Evolutionary conservation across 2,329 filamentous ascomycete genomes (phyloP).

Genomic region (Coleophoma crateriformis): DNA sequence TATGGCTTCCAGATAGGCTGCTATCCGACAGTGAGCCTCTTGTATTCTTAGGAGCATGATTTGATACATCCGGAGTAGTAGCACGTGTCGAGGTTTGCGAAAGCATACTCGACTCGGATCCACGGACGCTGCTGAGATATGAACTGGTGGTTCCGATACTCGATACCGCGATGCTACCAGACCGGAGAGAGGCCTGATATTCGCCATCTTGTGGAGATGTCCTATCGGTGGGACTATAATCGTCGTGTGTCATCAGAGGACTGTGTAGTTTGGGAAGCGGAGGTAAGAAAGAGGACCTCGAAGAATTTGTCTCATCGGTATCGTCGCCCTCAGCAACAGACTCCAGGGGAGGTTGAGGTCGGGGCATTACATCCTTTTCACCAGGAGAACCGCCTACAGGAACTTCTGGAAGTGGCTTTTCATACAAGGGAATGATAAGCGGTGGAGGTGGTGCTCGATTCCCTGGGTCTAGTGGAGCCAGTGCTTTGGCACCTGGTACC

Average conservation of each 20-base stretch:
- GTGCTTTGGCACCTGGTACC: not conserved
- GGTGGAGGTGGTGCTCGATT: constrained; percentile 37
- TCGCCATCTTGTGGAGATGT: constrained; percentile 42
- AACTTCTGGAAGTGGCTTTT: constrained; percentile 65
- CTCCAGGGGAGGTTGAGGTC: constrained; percentile 4
- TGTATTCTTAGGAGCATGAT: constrained; percentile 33
- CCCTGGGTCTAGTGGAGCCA: constrained; percentile 22
- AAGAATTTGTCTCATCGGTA: constrained; percentile 27
- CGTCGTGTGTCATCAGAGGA: constrained; percentile 39
- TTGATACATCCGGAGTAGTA: constrained; percentile 68
- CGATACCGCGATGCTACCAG: constrained; percentile 68
- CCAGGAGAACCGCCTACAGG: constrained; percentile 36
- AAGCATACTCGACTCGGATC: constrained; percentile 73
- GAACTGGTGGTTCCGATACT: constrained; percentile 76
- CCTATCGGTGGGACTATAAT: constrained; percentile 42
- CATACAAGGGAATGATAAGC: constrained; percentile 41
- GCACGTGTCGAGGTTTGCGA: constrained; percentile 83
- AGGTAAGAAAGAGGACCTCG: constrained; percentile 44
- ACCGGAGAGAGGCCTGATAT: constrained; percentile 46
- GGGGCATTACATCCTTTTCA: constrained; percentile 5
- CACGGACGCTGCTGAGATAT: constrained; percentile 64
- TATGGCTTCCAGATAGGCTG: constrained; percentile 58
- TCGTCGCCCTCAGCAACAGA: constrained; percentile 26
- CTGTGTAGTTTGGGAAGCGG: constrained; percentile 54
- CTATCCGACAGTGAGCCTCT: constrained; percentile 59